These are phyloP conservation scores for Striga hermonthica DNA, from an alignment of 305 asterid species.

Conservation along the genomic window DNA sequence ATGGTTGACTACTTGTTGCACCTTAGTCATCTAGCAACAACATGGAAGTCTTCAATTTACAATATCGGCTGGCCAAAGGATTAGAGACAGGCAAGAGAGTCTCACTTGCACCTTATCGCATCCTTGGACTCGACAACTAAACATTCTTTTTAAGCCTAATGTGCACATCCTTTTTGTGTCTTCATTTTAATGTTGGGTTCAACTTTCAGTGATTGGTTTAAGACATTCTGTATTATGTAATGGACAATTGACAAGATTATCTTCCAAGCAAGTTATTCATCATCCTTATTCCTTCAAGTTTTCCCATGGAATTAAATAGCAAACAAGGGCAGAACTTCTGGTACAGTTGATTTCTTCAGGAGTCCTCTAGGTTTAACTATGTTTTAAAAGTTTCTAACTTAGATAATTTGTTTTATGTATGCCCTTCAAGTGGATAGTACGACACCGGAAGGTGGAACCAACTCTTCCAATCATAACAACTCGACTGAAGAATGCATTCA, in stretches of 20 bases:
- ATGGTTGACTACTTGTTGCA: too few species aligned
- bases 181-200: constrained; percentile 1
- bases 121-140: not conserved
- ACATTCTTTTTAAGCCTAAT: constrained; percentile 20
- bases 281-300: constrained; percentile 36
- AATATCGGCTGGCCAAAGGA: too few species aligned
- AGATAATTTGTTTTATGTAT: constrained; percentile 28
- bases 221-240: constrained; percentile 12
- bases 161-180: constrained; percentile 10
- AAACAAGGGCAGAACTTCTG: constrained; percentile 39
- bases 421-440: constrained; percentile 42
- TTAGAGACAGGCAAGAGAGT: too few species aligned
- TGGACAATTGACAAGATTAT: constrained; percentile 47
- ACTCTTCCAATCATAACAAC: constrained; percentile 35
- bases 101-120: too few species aligned
- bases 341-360: constrained; percentile 39
- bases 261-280: constrained; percentile 35
- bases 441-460: constrained; percentile 44
- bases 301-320: constrained; percentile 35
- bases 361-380: constrained; percentile 14
- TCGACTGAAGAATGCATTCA: constrained; percentile 39
- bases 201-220: constrained; percentile 14
- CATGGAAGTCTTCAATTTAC: too few species aligned
- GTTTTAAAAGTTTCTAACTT: constrained; percentile 24
- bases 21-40: too few species aligned